Conservation (phyloP, 2,329 filamentous ascomycete species). For the Exophiala sp. region DNA sequence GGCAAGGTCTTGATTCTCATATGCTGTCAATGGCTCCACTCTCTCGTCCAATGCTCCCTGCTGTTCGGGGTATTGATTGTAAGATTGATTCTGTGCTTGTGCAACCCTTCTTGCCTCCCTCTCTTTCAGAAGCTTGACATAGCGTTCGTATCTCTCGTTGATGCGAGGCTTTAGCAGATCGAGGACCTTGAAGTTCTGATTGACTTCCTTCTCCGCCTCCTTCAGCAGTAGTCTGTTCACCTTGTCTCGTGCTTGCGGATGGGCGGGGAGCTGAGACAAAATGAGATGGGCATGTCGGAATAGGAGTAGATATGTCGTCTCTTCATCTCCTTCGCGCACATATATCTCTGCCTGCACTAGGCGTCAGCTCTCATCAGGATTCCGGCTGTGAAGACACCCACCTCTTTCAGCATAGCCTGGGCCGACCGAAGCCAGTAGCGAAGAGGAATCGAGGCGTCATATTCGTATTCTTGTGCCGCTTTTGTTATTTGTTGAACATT, state of each 20-base stretch:
- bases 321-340: slow-evolving; percentile 74
- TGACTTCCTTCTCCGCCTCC: slow-evolving; percentile 56
- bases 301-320: slow-evolving; percentile 85
- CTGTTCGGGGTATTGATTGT: not conserved
- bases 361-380: slow-evolving; percentile 18
- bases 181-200: slow-evolving; percentile 60
- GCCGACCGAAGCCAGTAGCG: slow-evolving; percentile 78
- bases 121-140: slow-evolving; percentile 49
- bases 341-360: slow-evolving; percentile 69
- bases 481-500: slow-evolving; percentile 70
- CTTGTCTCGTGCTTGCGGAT: slow-evolving; percentile 66
- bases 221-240: slow-evolving; percentile 52
- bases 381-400: slow-evolving; percentile 37
- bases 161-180: slow-evolving; percentile 77
- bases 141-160: slow-evolving; percentile 62
- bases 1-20: slow-evolving; percentile 67
- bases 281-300: slow-evolving; percentile 84
- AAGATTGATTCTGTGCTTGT: slow-evolving; percentile 6
- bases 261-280: slow-evolving; percentile 64
- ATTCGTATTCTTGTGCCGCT: slow-evolving; percentile 73
- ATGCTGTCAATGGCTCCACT: slow-evolving; percentile 58
- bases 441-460: slow-evolving; percentile 68
- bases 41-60: slow-evolving; percentile 8
- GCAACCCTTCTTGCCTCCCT: slow-evolving; percentile 37
- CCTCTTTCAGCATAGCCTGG: slow-evolving; percentile 73